These are phyloP conservation scores for Diplotaxis tenuifolia DNA, from an alignment of 345 rosid genomes.

Conservation along the genomic window DNA sequence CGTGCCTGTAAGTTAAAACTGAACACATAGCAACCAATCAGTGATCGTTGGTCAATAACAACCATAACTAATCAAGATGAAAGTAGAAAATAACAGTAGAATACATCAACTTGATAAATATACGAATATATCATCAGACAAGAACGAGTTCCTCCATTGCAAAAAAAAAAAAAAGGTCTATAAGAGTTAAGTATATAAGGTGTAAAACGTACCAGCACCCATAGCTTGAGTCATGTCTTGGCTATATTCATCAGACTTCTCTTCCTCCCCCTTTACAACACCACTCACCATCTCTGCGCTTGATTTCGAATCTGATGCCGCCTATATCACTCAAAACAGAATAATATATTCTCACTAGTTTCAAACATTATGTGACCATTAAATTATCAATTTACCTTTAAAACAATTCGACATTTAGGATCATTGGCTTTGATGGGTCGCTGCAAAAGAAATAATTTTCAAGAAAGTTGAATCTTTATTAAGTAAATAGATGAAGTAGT, in stretches of 20 bases:
- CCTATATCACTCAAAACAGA: constrained; percentile 42
- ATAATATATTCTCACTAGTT: constrained; percentile 4
- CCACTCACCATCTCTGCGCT: constrained; percentile 54
- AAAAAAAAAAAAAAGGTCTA: no score
- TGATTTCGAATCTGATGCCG: constrained; percentile 60
- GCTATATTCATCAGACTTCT: constrained; percentile 75
- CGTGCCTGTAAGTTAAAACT: constrained; percentile 95
- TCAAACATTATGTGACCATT: constrained; percentile 12
- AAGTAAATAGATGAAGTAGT: background rate
- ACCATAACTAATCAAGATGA: background rate
- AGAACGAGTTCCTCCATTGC: no score
- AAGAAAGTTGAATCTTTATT: background rate
- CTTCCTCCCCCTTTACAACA: constrained; percentile 46
- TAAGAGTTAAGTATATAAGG: no score
- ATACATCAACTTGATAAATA: no score
- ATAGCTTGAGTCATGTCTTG: constrained; percentile 94
- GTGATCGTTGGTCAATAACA: no score
- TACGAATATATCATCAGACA: no score
- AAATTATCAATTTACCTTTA: constrained; percentile 66
- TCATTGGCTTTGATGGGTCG: constrained; percentile 38
- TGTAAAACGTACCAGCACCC: constrained; percentile 95
- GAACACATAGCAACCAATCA: no score
- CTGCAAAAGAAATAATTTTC: constrained; percentile 42
- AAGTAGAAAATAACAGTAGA: background rate
- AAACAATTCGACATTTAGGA: constrained; percentile 34